phyloP scores from a whole-genome alignment of 495 filamentous ascomycete species.

The Penicillium longicatenatum region DNA sequence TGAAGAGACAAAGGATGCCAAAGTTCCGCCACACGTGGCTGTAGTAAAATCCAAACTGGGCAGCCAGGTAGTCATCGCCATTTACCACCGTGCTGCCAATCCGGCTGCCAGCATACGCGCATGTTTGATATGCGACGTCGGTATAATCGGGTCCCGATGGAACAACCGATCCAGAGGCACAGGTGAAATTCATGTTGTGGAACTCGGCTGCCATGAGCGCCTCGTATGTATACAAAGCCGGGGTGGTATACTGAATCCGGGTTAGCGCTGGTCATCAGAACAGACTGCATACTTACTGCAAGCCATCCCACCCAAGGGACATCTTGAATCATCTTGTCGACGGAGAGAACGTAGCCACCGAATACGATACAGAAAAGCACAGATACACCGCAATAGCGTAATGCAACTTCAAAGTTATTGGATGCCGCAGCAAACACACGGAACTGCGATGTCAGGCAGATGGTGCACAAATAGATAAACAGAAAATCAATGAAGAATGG shows the following conservation, averaged over 20 bases:
- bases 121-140: slow-evolving; percentile 56
- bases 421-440: slow-evolving; percentile 46
- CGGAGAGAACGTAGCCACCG: slow-evolving; percentile 40
- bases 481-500: slow-evolving; percentile 79
- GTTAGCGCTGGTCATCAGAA: not conserved
- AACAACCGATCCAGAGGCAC: slow-evolving; percentile 54
- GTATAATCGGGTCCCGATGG: slow-evolving; percentile 60
- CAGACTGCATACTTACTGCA: slow-evolving; percentile 22
- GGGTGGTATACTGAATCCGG: slow-evolving; percentile 58
- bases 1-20: slow-evolving; percentile 65
- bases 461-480: slow-evolving; percentile 56
- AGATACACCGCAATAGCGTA: slow-evolving; percentile 37
- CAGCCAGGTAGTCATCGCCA: slow-evolving; percentile 54
- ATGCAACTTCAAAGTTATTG: slow-evolving; percentile 41
- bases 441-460: slow-evolving; percentile 55
- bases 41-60: slow-evolving; percentile 55
- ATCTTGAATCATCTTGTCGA: slow-evolving; percentile 39
- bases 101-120: slow-evolving; percentile 54
- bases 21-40: slow-evolving; percentile 66
- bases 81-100: slow-evolving; percentile 50
- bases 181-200: slow-evolving; percentile 43
- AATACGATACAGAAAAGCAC: slow-evolving; percentile 39
- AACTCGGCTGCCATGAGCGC: slow-evolving; percentile 60
- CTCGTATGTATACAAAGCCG: slow-evolving; percentile 70
- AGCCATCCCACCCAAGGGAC: slow-evolving; percentile 46